Evolutionary conservation across 371 early-diverging fungal genomes (phyloP).

Genomic region (Spraguea lophii): DNA sequence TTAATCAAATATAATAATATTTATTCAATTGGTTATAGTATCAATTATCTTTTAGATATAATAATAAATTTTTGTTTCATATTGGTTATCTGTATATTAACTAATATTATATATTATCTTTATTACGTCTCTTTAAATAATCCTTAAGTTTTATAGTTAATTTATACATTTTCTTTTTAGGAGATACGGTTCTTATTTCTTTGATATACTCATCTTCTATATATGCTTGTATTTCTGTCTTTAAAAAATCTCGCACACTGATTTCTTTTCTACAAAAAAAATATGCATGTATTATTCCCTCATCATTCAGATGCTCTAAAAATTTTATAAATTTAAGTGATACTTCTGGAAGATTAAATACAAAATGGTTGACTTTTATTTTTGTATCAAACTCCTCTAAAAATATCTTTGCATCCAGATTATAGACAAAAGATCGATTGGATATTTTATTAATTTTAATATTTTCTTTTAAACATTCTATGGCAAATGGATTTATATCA

Average conservation of each 20-base stretch:
- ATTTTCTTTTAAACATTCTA: conserved; percentile 33
- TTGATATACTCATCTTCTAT: conserved; percentile 6
- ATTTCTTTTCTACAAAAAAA: conserved; percentile 34
- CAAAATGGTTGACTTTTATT: conserved; percentile 34
- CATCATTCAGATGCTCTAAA: conserved; percentile 3
- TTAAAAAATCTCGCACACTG: conserved; percentile 6
- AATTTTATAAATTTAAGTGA: conserved; percentile 34
- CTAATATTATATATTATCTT: too few species aligned
- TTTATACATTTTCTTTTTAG: conserved; percentile 41
- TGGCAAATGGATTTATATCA: conserved; percentile 44
- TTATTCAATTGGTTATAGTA: not conserved
- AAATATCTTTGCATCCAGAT: conserved; percentile 38
- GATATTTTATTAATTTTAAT: conserved; percentile 32
- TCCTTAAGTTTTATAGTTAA: too few species aligned
- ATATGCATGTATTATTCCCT: conserved; percentile 30
- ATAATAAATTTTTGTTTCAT: too few species aligned
- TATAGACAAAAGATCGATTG: conserved; percentile 11
- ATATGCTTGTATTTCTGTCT: conserved; percentile 4
- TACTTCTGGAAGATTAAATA: conserved; percentile 45
- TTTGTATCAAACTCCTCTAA: conserved; percentile 16
- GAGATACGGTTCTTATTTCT: conserved; percentile 42
- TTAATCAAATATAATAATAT: not conserved
- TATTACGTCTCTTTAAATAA: too few species aligned
- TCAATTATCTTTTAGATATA: too few species aligned
- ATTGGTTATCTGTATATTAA: too few species aligned